These are phyloP conservation scores for Paraurostyla sp. DNA, from an alignment of 73 alveolate species.

Conservation along the genomic window DNA sequence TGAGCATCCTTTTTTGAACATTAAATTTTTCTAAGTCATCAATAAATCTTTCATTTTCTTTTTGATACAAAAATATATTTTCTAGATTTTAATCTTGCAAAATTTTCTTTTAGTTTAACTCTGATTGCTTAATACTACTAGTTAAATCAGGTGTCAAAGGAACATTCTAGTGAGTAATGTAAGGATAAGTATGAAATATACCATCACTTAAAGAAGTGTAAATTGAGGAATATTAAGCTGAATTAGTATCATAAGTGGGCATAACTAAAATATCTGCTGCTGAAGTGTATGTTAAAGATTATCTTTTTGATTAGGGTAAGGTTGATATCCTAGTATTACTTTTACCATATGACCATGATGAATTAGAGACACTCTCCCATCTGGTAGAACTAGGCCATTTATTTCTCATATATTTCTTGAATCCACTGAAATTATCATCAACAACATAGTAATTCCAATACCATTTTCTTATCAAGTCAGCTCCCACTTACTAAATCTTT, in stretches of 20 bases:
- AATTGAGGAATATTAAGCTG: not conserved
- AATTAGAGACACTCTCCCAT: not conserved
- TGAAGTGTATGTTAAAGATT: not conserved
- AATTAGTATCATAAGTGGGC: not conserved
- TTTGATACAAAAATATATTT: not conserved
- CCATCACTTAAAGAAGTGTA: conserved; percentile 17
- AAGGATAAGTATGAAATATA: not conserved
- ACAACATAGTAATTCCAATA: conserved; percentile 20
- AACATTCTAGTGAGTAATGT: not conserved
- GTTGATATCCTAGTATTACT: not conserved
- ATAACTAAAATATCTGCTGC: not conserved
- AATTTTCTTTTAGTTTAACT: not conserved
- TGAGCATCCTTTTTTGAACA: not conserved
- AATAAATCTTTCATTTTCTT: not conserved
- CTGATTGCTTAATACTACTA: not conserved
- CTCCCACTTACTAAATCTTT: not conserved
- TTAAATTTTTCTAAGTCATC: not conserved
- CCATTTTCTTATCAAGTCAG: not conserved
- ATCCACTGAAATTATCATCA: conserved; percentile 16
- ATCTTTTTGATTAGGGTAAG: not conserved
- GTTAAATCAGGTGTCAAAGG: too few species aligned
- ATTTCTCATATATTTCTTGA: not conserved
- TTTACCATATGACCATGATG: not conserved
- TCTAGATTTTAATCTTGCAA: not conserved
- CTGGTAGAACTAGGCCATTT: not conserved